phyloP scores from a whole-genome alignment of 371 early-diverging fungal genomes.

The Blastocladiella emersonii region DNA sequence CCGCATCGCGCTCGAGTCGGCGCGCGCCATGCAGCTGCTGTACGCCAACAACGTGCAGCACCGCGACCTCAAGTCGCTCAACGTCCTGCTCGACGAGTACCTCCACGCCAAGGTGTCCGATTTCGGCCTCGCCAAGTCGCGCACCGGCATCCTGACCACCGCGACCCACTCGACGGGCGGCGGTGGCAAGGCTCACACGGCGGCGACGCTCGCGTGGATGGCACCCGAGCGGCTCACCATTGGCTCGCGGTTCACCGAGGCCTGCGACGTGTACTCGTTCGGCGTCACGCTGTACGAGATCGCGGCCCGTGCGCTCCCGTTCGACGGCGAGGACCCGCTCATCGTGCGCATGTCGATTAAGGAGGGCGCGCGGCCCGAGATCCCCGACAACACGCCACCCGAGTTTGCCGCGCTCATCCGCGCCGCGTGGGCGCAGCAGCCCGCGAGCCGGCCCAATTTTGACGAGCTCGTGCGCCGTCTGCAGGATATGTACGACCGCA shows the following conservation, averaged over 20 bases:
- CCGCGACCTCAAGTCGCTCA: conserved; percentile 9
- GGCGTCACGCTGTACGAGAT: conserved; percentile 27
- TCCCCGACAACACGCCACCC: neutral
- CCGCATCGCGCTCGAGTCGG: conserved; percentile 24
- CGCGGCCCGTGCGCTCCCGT: conserved; percentile 11
- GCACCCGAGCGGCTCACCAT: conserved; percentile 28
- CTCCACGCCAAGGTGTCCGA: conserved; percentile 25
- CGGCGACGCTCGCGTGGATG: conserved; percentile 21
- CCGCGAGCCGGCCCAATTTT: neutral
- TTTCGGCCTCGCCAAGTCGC: conserved; percentile 21
- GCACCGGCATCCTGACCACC: conserved; percentile 11
- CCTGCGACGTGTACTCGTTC: conserved; percentile 24
- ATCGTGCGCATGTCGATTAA: neutral
- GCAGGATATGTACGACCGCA: no score
- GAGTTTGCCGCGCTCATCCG: neutral
- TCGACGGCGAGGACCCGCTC: neutral
- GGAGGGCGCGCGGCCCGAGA: neutral
- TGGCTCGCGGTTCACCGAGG: conserved; percentile 19
- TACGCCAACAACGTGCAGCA: conserved; percentile 25
- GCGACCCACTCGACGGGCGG: neutral
- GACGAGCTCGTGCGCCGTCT: neutral
- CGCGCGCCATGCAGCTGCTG: conserved; percentile 26
- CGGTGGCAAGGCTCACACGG: neutral
- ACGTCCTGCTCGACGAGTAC: conserved; percentile 18
- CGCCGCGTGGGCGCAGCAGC: neutral